Evolutionary conservation across 192 early-diverging fungal species (phyloP).

Genomic region (Hyaloraphidium curvatum): DNA sequence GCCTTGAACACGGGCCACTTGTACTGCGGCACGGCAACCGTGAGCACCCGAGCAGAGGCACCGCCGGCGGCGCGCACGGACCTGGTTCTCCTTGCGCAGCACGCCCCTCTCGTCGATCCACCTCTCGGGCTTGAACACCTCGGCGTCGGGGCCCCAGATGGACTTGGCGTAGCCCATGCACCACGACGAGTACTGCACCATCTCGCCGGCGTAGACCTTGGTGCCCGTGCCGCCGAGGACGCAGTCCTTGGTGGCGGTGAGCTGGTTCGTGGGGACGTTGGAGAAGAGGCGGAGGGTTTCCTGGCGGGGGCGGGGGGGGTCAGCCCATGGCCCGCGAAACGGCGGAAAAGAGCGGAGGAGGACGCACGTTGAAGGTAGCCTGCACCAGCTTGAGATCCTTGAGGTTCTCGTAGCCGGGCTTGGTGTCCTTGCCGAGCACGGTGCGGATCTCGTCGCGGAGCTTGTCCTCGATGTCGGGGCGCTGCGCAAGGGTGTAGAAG

Average conservation of each 20-base stretch:
- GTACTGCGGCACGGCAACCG: no score
- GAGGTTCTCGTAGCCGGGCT: no score
- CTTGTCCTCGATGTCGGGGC: no score
- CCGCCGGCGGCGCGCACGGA: no score
- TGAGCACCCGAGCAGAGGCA: no score
- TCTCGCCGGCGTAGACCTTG: constrained; percentile 19
- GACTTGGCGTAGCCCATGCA: constrained; percentile 24
- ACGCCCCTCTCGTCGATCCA: constrained; percentile 29
- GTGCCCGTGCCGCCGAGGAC: constrained; percentile 33
- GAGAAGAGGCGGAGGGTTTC: constrained; percentile 40
- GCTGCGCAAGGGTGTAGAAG: not conserved
- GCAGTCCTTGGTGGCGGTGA: constrained; percentile 34
- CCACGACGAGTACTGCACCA: no score
- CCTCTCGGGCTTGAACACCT: constrained; percentile 37
- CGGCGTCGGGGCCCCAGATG: constrained; percentile 43
- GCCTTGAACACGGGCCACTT: constrained; percentile 28
- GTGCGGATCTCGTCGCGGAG: no score
- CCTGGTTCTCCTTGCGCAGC: constrained; percentile 11
- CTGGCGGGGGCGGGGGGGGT: no score
- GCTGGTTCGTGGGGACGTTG: not conserved
- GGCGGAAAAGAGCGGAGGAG: not conserved
- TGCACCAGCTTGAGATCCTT: no score
- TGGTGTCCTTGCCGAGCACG: no score
- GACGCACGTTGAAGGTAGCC: not conserved
- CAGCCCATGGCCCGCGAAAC: no score